phyloP scores from a whole-genome alignment of 805 yeast species.

The Wickerhamiella domercqiae region DNA sequence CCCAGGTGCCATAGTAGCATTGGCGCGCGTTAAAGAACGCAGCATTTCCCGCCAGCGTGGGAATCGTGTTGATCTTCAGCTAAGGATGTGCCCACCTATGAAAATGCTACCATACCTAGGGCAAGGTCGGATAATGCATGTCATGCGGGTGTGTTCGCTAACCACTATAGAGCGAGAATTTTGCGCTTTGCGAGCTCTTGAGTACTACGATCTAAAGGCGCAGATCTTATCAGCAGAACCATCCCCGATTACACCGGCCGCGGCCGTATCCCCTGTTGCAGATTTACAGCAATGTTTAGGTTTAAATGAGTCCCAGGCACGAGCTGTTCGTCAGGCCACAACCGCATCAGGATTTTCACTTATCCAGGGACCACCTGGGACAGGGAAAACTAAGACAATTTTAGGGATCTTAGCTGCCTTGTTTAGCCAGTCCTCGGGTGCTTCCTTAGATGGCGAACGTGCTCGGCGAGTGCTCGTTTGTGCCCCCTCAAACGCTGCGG shows the following conservation, averaged over 20 bases:
- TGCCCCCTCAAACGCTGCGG: conserved; percentile 99
- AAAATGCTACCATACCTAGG: conserved; percentile 39
- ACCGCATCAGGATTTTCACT: conserved; percentile 62
- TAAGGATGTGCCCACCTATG: conserved; percentile 41
- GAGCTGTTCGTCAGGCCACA: conserved; percentile 65
- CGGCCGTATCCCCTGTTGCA: conserved; percentile 25
- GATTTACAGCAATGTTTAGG: conserved; percentile 35
- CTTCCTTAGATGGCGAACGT: background rate
- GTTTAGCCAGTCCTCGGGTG: conserved; percentile 14
- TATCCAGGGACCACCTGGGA: conserved; percentile 97
- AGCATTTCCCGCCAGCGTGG: conserved; percentile 22
- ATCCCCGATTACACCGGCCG: conserved; percentile 16
- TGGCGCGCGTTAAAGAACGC: conserved; percentile 61
- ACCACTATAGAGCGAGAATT: conserved; percentile 87
- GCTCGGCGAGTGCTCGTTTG: conserved; percentile 60
- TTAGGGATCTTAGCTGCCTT: conserved; percentile 77
- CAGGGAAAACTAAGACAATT: conserved; percentile 96
- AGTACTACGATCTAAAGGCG: conserved; percentile 61
- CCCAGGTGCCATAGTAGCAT: conserved; percentile 32
- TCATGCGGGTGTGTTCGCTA: conserved; percentile 70
- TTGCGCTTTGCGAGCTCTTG: conserved; percentile 65
- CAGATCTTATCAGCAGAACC: conserved; percentile 57
- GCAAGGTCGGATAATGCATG: conserved; percentile 49
- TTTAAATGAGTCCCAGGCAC: conserved; percentile 82
- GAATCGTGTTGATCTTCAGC: conserved; percentile 43